Percentiles rank a stretch among this genome's conserved stretches.
Conservation (phyloP, 768 basidiomycete genomes). For the Termitomyces heimii region DNA sequence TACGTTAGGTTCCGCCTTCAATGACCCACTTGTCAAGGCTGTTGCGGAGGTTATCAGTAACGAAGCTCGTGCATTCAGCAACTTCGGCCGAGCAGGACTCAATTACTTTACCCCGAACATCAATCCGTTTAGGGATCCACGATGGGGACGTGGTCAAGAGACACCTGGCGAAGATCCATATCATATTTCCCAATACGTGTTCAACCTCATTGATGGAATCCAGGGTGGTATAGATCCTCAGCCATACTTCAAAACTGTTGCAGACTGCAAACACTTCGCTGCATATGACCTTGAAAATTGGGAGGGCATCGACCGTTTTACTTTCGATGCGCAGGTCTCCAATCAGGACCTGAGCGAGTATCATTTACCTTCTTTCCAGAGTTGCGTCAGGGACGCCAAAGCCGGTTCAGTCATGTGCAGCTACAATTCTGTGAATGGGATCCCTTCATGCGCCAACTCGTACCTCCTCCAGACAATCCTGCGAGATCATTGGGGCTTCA, state of each 20-base stretch:
- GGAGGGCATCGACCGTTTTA: constrained; percentile 41
- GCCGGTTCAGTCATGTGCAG: constrained; percentile 57
- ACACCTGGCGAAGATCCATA: constrained; percentile 58
- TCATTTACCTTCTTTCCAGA: constrained; percentile 51
- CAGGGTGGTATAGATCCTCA: constrained; percentile 53
- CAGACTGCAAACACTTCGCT: constrained; percentile 57
- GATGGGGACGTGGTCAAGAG: constrained; percentile 59
- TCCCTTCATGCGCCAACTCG: constrained; percentile 48
- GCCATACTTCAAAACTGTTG: constrained; percentile 43
- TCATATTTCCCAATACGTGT: constrained; percentile 47
- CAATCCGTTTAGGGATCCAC: constrained; percentile 55
- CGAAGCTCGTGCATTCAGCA: constrained; percentile 55
- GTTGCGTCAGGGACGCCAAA: constrained; percentile 53
- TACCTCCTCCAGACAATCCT: constrained; percentile 48
- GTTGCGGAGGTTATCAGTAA: constrained; percentile 47
- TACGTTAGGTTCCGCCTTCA: constrained; percentile 47
- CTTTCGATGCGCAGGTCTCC: constrained; percentile 48
- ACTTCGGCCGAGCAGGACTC: constrained; percentile 43
- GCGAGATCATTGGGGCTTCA: constrained; percentile 46
- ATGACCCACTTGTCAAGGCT: constrained; percentile 43
- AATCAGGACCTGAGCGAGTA: constrained; percentile 51
- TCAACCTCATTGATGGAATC: constrained; percentile 45
- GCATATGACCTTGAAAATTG: constrained; percentile 58
- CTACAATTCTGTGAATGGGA: constrained; percentile 57
- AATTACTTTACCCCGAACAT: constrained; percentile 56